phyloP scores from a whole-genome alignment of 495 filamentous ascomycete genomes.

The Aspergillus taichungensis region DNA sequence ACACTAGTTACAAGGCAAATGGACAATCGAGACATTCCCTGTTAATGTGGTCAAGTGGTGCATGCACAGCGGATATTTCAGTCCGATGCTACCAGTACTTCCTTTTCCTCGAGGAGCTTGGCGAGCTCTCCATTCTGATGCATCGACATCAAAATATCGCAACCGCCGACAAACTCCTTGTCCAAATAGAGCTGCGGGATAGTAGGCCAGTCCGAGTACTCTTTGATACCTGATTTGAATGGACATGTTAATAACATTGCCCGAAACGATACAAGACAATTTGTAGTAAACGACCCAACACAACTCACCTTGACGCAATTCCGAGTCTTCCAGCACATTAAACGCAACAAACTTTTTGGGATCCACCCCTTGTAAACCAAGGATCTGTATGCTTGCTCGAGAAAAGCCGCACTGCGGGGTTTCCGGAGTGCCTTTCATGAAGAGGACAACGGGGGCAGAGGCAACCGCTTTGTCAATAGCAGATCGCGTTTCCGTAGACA shows the following conservation, averaged over 20 bases:
- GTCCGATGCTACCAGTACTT: slow-evolving; percentile 57
- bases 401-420: slow-evolving; percentile 98
- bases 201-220: slow-evolving; percentile 97
- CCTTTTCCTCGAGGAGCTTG: slow-evolving; percentile 84
- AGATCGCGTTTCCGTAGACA: slow-evolving; percentile 65
- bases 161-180: slow-evolving; percentile 93
- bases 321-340: slow-evolving; percentile 89
- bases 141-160: slow-evolving; percentile 95
- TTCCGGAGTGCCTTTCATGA: slow-evolving; percentile 98
- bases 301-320: slow-evolving; percentile 65
- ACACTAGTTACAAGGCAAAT: too few relatives aligned
- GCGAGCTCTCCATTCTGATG: slow-evolving; percentile 93
- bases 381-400: slow-evolving; percentile 85
- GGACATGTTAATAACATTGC: slow-evolving; percentile 1
- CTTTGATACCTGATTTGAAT: slow-evolving; percentile 70
- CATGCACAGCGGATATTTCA: slow-evolving; percentile 2
- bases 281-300: background rate
- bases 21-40: too few relatives aligned
- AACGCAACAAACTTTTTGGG: slow-evolving; percentile 94
- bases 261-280: background rate
- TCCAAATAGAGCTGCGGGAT: slow-evolving; percentile 94
- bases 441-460: slow-evolving; percentile 85
- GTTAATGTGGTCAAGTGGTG: too few relatives aligned
- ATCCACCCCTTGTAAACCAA: slow-evolving; percentile 90
- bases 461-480: slow-evolving; percentile 83